These are phyloP conservation scores for Yamadazyma kanchanaburiensis DNA, from an alignment of 1,139 yeast species.

Conservation along the genomic window DNA sequence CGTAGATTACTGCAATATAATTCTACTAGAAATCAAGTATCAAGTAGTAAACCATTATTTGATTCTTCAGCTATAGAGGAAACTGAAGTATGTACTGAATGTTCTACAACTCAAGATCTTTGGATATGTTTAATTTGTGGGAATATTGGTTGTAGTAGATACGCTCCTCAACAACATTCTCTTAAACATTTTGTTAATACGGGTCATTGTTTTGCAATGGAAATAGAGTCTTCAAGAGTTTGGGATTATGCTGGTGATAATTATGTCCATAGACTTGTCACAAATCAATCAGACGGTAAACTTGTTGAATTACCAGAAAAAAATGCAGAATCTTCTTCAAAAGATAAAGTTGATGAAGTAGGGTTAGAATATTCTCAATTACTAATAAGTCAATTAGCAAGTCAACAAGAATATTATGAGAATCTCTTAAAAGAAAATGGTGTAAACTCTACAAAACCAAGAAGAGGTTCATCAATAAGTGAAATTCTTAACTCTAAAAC, in stretches of 20 bases:
- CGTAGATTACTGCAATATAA: slow-evolving; percentile 32
- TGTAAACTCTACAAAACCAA: slow-evolving; percentile 12
- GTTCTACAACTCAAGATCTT: slow-evolving; percentile 26
- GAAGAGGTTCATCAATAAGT: slow-evolving; percentile 19
- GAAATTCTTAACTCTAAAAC: slow-evolving; percentile 8
- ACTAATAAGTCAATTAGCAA: slow-evolving; percentile 75
- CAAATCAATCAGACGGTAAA: slow-evolving; percentile 84
- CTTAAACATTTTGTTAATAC: slow-evolving; percentile 74
- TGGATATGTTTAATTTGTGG: slow-evolving; percentile 50
- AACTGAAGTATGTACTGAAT: slow-evolving; percentile 34
- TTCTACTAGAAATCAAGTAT: slow-evolving; percentile 7
- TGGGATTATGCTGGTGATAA: slow-evolving; percentile 96
- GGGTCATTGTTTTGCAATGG: slow-evolving; percentile 93
- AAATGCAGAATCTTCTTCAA: slow-evolving; percentile 6
- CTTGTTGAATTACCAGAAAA: slow-evolving; percentile 65
- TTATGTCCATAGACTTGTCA: slow-evolving; percentile 82
- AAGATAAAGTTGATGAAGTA: slow-evolving; percentile 42
- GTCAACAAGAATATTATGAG: slow-evolving; percentile 88
- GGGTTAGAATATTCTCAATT: slow-evolving; percentile 81
- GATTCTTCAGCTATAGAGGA: slow-evolving; percentile 10
- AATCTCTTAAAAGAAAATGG: slow-evolving; percentile 42
- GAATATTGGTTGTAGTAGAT: slow-evolving; percentile 54
- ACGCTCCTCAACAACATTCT: slow-evolving; percentile 80
- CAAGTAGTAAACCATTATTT: slow-evolving; percentile 1
- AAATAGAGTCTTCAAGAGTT: slow-evolving; percentile 75